A percentile compares a stretch with the other conserved stretches of the same genome.
phyloP scores from a whole-genome alignment of 306 rosid genomes.

The Sindora glabra region DNA sequence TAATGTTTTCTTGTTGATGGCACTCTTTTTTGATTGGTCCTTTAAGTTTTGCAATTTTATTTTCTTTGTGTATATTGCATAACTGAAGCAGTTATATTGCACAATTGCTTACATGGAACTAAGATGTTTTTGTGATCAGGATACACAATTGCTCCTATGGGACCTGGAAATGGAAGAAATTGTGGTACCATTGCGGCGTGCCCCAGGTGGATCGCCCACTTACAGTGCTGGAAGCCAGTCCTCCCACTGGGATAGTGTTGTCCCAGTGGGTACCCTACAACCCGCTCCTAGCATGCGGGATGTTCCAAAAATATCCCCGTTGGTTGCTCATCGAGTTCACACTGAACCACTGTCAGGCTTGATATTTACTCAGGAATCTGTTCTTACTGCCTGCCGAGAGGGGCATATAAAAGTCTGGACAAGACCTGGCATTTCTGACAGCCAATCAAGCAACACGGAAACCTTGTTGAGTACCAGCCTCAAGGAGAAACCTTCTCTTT shows the following conservation, averaged over 20 bases:
- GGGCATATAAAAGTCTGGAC: conserved; percentile 86
- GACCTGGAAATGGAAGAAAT: conserved; percentile 19
- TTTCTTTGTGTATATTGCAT: neutral
- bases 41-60: neutral
- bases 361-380: conserved; percentile 75
- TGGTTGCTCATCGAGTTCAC: conserved; percentile 85
- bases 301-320: conserved; percentile 76
- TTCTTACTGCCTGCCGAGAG: conserved; percentile 88
- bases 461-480: conserved; percentile 37
- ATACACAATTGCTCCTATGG: conserved; percentile 71
- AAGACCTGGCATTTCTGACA: conserved; percentile 63
- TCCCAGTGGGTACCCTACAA: conserved; percentile 72
- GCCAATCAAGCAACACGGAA: conserved; percentile 52
- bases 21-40: neutral
- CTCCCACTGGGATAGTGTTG: conserved; percentile 77
- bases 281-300: conserved; percentile 91
- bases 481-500: conserved; percentile 57
- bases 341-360: conserved; percentile 89
- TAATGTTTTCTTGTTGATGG: neutral
- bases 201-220: conserved; percentile 93
- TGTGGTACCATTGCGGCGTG: conserved; percentile 46
- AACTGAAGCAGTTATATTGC: neutral
- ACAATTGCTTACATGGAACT: neutral
- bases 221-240: conserved; percentile 93
- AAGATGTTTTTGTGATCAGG: conserved; percentile 41